These are phyloP conservation scores for Botrytis elliptica DNA, from an alignment of 2,329 filamentous ascomycete genomes.

Conservation along the genomic window DNA sequence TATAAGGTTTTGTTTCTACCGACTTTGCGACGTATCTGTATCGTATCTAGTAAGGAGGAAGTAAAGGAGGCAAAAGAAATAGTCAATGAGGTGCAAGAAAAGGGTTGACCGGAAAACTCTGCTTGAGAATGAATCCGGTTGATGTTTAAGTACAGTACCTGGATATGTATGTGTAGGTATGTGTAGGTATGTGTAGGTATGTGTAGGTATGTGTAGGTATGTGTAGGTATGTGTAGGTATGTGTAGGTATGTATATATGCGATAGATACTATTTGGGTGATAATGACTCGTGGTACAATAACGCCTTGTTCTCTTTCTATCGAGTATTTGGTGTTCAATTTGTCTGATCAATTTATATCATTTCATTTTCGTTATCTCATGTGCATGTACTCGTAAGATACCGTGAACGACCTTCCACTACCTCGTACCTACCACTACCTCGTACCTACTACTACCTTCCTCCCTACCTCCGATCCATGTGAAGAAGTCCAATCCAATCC, in stretches of 20 bases:
- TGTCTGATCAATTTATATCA: background rate
- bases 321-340: background rate
- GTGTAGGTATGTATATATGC: background rate
- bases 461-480: background rate
- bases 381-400: background rate
- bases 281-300: background rate
- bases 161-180: background rate
- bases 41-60: background rate
- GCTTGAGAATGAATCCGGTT: background rate
- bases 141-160: background rate
- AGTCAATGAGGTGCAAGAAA: background rate
- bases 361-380: background rate
- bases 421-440: background rate
- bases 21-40: background rate
- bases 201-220: too few species aligned
- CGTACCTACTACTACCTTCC: background rate
- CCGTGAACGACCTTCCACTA: background rate
- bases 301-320: background rate
- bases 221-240: too few species aligned
- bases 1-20: background rate
- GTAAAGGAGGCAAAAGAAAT: background rate
- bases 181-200: too few species aligned
- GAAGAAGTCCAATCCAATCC: background rate
- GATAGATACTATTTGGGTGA: background rate
- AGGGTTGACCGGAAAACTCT: background rate